These are phyloP conservation scores for Aphanocladium album DNA, from an alignment of 2,329 filamentous ascomycete species.

Conservation along the genomic window DNA sequence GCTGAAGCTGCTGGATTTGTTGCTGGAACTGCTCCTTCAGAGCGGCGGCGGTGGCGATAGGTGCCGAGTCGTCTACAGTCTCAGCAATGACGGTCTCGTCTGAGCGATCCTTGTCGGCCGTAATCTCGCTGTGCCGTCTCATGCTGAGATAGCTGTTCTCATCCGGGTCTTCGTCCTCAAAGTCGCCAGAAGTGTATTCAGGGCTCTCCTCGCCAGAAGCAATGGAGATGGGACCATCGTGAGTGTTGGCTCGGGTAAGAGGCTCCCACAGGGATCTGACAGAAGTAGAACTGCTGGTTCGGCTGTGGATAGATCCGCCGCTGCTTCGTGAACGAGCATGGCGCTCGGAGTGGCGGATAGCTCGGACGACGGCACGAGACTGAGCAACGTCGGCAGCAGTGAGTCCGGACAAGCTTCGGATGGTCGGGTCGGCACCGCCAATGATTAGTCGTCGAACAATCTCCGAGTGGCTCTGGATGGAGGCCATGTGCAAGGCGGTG, in stretches of 20 bases:
- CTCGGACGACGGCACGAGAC: constrained; percentile 58
- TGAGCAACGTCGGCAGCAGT: constrained; percentile 66
- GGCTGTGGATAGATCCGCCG: constrained; percentile 54
- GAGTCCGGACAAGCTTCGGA: constrained; percentile 65
- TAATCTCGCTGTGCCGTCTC: constrained; percentile 26
- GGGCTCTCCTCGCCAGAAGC: constrained; percentile 38
- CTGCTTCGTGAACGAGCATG: constrained; percentile 67
- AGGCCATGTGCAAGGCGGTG: constrained; percentile 76
- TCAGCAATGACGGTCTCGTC: constrained; percentile 34
- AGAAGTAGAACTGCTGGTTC: constrained; percentile 62
- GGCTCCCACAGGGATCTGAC: constrained; percentile 63
- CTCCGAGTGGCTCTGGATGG: constrained; percentile 68
- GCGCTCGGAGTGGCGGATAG: constrained; percentile 56
- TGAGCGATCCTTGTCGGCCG: constrained; percentile 28
- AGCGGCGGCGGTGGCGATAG: constrained; percentile 59
- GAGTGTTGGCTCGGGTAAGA: constrained; percentile 29
- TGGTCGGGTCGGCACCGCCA: constrained; percentile 65
- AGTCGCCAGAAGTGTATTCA: constrained; percentile 42
- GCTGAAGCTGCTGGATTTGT: constrained; percentile 72
- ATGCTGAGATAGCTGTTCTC: constrained; percentile 33
- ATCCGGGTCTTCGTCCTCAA: constrained; percentile 37
- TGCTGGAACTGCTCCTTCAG: constrained; percentile 69
- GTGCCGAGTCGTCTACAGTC: constrained; percentile 38
- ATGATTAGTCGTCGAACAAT: constrained; percentile 72
- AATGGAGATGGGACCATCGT: constrained; percentile 34